Evolutionary conservation across 164 flowering plant genomes (phyloP).

Genomic region (Chimonanthus praecox): DNA sequence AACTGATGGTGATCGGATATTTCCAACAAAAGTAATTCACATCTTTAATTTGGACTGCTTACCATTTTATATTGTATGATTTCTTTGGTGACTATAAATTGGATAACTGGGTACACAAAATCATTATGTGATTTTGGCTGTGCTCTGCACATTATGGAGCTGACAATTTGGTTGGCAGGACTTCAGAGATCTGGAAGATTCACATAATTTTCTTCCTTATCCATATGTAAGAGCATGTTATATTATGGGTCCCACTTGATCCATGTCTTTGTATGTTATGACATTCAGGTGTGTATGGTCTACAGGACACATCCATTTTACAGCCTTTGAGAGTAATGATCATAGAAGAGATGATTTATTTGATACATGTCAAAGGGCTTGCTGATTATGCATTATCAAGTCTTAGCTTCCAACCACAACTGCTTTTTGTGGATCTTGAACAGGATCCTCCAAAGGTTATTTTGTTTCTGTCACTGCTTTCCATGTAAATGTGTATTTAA

Average conservation of each 20-base stretch:
- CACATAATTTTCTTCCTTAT: not conserved
- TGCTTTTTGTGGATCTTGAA: conserved; percentile 69
- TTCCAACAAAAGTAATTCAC: not conserved
- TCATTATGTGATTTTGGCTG: not conserved
- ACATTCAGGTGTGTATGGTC: conserved; percentile 1
- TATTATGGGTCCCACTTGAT: not conserved
- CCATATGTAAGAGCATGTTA: not conserved
- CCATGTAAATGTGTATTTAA: not conserved
- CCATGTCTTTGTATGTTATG: not conserved
- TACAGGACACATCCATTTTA: conserved; percentile 63
- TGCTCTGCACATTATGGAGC: not conserved
- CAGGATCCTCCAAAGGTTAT: conserved; percentile 86
- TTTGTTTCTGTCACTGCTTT: not conserved
- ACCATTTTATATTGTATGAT: not conserved
- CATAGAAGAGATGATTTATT: conserved; percentile 86
- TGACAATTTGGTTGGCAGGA: not conserved
- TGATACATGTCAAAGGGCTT: conserved; percentile 55
- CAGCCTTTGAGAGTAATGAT: conserved; percentile 67
- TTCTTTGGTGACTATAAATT: not conserved
- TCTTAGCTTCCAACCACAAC: conserved; percentile 33
- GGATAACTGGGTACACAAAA: not conserved
- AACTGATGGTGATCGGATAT: not conserved
- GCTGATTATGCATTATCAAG: conserved; percentile 55
- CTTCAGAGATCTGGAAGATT: not conserved
- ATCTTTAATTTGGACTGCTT: not conserved